Evolutionary conservation across 768 basidiomycete species (phyloP).

Genomic region (Hortiboletus flavorubellus): DNA sequence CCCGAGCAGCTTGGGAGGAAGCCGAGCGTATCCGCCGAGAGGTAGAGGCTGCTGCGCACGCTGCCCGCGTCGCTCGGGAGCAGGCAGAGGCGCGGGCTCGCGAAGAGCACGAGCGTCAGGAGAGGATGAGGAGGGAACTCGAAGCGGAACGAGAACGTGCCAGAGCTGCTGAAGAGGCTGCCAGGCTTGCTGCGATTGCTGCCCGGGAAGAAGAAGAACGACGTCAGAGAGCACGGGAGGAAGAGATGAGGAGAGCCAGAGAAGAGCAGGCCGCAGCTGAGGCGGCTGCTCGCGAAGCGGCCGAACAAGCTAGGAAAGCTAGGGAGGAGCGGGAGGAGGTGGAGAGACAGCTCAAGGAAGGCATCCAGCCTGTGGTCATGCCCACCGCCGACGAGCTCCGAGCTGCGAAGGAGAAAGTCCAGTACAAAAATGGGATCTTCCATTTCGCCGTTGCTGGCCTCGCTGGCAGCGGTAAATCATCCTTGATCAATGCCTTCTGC

Average conservation of each 20-base stretch:
- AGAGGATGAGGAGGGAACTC: slow-evolving; percentile 12
- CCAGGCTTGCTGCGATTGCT: slow-evolving; percentile 18
- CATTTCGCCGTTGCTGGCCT: slow-evolving; percentile 31
- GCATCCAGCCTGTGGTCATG: slow-evolving; percentile 29
- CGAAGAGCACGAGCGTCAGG: slow-evolving; percentile 21
- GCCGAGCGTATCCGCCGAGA: slow-evolving; percentile 22
- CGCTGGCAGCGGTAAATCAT: slow-evolving; percentile 32
- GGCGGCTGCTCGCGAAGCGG: slow-evolving; percentile 21
- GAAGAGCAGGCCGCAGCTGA: slow-evolving; percentile 22
- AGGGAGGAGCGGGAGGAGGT: slow-evolving; percentile 19
- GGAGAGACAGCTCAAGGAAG: slow-evolving; percentile 24
- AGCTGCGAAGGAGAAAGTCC: slow-evolving; percentile 23
- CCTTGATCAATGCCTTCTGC: slow-evolving; percentile 33
- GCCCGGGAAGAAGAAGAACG: slow-evolving; percentile 26
- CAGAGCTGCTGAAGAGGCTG: slow-evolving; percentile 23
- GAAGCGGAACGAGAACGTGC: slow-evolving; percentile 23
- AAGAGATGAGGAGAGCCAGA: slow-evolving; percentile 14
- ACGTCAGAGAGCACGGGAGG: slow-evolving; percentile 20
- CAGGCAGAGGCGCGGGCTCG: slow-evolving; percentile 26
- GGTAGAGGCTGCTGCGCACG: slow-evolving; percentile 20
- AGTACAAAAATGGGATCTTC: slow-evolving; percentile 28
- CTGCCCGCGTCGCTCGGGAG: slow-evolving; percentile 22
- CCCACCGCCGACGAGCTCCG: slow-evolving; percentile 27
- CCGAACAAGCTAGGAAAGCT: slow-evolving; percentile 22
- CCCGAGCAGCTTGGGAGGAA: slow-evolving; percentile 21